phyloP scores from a whole-genome alignment of 345 rosid species.

The Adansonia digitata region DNA sequence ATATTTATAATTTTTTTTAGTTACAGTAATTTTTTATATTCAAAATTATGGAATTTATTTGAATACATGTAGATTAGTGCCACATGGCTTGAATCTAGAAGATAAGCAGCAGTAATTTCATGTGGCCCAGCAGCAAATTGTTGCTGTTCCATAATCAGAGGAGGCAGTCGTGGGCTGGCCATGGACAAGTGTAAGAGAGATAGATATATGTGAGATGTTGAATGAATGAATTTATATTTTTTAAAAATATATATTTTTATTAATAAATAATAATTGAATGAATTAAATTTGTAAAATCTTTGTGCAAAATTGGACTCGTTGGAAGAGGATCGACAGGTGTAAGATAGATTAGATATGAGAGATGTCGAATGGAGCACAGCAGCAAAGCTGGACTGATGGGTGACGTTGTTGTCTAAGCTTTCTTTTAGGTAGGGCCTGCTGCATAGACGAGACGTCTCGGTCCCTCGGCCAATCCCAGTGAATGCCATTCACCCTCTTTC shows the following conservation, averaged over 20 bases:
- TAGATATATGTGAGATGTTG: neutral
- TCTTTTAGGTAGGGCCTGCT: neutral
- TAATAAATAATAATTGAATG: too few relatives aligned
- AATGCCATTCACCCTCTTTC: conserved; percentile 16
- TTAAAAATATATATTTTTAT: too few relatives aligned
- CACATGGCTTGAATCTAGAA: neutral
- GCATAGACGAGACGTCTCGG: neutral
- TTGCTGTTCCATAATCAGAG: neutral
- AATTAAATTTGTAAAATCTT: too few relatives aligned
- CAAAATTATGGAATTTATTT: conserved; percentile 2
- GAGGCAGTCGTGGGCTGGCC: too few relatives aligned
- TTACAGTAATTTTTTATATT: too few relatives aligned
- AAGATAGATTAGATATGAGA: neutral
- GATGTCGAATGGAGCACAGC: neutral
- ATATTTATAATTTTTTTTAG: too few relatives aligned
- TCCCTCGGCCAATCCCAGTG: neutral
- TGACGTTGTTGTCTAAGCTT: neutral
- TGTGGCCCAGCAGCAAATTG: neutral
- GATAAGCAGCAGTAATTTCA: neutral
- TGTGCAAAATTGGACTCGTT: too few relatives aligned
- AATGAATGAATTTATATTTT: too few relatives aligned
- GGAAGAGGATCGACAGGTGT: too few relatives aligned
- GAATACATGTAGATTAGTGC: neutral
- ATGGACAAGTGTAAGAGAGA: neutral
- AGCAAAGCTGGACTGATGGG: neutral